These are phyloP conservation scores for Knufia petricola DNA, from an alignment of 2,329 filamentous ascomycete genomes.

Conservation along the genomic window DNA sequence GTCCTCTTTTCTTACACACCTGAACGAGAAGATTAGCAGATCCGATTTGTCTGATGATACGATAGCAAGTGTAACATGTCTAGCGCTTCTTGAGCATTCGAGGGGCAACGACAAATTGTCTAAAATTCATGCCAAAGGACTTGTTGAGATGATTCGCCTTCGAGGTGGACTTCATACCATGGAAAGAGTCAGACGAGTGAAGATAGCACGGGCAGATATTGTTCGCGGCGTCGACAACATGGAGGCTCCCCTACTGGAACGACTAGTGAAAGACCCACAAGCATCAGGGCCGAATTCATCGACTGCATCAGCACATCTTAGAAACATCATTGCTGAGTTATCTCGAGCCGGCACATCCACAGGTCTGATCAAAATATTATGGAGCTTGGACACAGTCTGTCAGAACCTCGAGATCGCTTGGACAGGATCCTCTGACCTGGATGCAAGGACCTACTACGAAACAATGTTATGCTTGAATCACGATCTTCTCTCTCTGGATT, in stretches of 20 bases:
- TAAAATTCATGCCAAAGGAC: slow-evolving; percentile 14
- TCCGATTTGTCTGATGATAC: slow-evolving; percentile 15
- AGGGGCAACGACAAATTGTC: slow-evolving; percentile 14
- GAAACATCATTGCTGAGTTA: not conserved
- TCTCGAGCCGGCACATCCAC: not conserved
- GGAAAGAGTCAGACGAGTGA: slow-evolving; percentile 11
- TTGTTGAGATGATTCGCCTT: slow-evolving; percentile 17
- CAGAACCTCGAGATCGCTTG: slow-evolving; percentile 11
- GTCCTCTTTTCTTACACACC: slow-evolving; percentile 15
- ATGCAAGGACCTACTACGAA: slow-evolving; percentile 15
- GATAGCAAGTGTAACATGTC: slow-evolving; percentile 17
- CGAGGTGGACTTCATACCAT: slow-evolving; percentile 15
- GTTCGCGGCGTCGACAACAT: slow-evolving; percentile 16
- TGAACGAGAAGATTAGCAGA: slow-evolving; percentile 13
- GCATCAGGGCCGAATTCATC: slow-evolving; percentile 5
- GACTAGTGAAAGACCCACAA: slow-evolving; percentile 4
- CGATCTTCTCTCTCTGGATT: slow-evolving; percentile 11
- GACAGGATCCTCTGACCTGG: slow-evolving; percentile 2
- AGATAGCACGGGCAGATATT: slow-evolving; percentile 17
- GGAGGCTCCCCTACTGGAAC: slow-evolving; percentile 11
- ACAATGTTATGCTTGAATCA: slow-evolving; percentile 14
- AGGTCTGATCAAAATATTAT: slow-evolving; percentile 8
- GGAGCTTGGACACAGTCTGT: slow-evolving; percentile 11
- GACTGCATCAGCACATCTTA: slow-evolving; percentile 1
- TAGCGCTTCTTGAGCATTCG: slow-evolving; percentile 15